Base-by-base conservation (phyloP, 2,329 filamentous ascomycete genomes). In the Sporothrix pallida region DNA sequence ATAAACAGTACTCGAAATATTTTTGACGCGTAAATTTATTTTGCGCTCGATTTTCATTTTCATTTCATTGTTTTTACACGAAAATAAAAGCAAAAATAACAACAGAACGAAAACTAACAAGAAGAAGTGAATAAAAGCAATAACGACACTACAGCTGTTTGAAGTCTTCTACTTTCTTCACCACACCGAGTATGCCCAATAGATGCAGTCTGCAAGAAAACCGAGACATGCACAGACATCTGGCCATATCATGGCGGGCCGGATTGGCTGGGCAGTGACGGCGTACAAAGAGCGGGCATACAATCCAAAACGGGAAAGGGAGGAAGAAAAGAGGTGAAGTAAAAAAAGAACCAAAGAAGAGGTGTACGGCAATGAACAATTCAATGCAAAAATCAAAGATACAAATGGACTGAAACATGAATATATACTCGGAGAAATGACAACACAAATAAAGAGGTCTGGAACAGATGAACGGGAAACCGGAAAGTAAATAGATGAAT, bases 181-280 rank as follows among this genome's bases (percentile, higher is more conserved):
- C 1, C 13, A 48, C 60, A 65, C 42, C 42, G 42, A 26, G n/a
- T n/a, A 7, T 17, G 9, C 15, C 17, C n/a, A 65, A 68, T 12
- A 12, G 20, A 68, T 37, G 23, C 65, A 52, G n/a, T 17, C 65
- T 52, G 46, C 65, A 68, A 37, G 23, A 68, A n/a, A 52, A 12
- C 65, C 65, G 65, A 68, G 65, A 68, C 65, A 68, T 37, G 44
- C 65, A 37, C 65, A 68, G 65, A 31, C 46, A 31, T n/a, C 1
- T 12, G 46, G 44, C 44, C 65, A 12, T 50, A 26, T 3, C 15
- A 2, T 10, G 46, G 2, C 44, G 23, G 15, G 15, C 46, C 26
- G 65, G 13, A 31, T 13, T 52, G 65, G 65, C 44, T 67, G 20
- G 20, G 12, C 42, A 8, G 37, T 37, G 17, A 67, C 10, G 42